Conservation (phyloP, 2,329 filamentous ascomycete species). For the Fusarium sp. region DNA sequence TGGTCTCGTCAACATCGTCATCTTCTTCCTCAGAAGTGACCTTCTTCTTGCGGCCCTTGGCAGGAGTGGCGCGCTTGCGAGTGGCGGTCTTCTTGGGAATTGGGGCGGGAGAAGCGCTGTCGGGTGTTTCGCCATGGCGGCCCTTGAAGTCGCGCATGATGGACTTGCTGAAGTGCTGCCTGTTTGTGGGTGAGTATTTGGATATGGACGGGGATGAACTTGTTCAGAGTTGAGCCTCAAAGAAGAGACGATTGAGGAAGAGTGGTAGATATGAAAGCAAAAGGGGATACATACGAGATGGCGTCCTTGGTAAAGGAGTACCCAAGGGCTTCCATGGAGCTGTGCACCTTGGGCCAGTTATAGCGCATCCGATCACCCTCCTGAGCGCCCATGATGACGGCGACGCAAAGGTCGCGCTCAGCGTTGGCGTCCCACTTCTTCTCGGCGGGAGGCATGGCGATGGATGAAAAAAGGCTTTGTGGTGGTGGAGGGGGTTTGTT, state of each 20-base stretch:
- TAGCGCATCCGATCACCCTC: constrained; percentile 47
- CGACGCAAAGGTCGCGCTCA: constrained; percentile 58
- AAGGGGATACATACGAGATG: constrained; percentile 52
- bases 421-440: constrained; percentile 57
- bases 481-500: constrained; percentile 2
- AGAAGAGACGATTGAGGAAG: neutral
- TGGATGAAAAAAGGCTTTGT: constrained; percentile 2
- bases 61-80: constrained; percentile 40
- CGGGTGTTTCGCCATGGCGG: constrained; percentile 41
- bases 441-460: constrained; percentile 48
- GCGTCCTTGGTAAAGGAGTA: constrained; percentile 58
- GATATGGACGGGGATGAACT: neutral
- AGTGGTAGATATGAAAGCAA: neutral
- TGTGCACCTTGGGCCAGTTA: constrained; percentile 55
- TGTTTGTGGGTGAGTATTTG: constrained; percentile 30
- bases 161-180: constrained; percentile 58
- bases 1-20: constrained; percentile 27
- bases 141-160: constrained; percentile 56
- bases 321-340: constrained; percentile 53
- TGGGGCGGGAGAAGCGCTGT: constrained; percentile 16
- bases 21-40: constrained; percentile 31
- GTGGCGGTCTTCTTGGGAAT: constrained; percentile 41
- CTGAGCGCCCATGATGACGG: constrained; percentile 51
- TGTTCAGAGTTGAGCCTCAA: neutral
- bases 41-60: constrained; percentile 40